These are phyloP conservation scores for Colletotrichum chlorophyti DNA, from an alignment of 2,329 filamentous ascomycete species.

Conservation along the genomic window DNA sequence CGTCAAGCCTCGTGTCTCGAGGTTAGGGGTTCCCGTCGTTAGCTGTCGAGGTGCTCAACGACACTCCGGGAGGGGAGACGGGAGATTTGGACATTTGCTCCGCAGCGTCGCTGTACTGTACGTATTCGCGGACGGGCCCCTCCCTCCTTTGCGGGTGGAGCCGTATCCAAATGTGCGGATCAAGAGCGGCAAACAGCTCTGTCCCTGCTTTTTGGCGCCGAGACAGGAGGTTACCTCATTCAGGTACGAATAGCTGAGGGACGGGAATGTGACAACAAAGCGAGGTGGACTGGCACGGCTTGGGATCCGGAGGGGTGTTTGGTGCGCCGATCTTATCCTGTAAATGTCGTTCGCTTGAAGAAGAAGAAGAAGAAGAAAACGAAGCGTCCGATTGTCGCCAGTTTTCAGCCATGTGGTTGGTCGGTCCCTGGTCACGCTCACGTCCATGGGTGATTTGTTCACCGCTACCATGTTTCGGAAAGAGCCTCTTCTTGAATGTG, in stretches of 20 bases:
- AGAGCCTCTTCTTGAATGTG: neutral
- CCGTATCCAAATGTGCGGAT: neutral
- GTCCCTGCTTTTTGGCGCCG: constrained; percentile 12
- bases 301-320: constrained; percentile 2
- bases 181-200: neutral
- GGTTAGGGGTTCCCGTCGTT: neutral
- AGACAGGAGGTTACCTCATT: constrained; percentile 15
- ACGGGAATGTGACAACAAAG: neutral
- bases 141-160: neutral
- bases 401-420: neutral
- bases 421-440: neutral
- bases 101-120: no score
- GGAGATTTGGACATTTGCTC: no score
- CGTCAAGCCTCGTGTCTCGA: constrained; percentile 7
- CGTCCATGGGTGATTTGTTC: constrained; percentile 9
- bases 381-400: neutral
- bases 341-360: neutral
- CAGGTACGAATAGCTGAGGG: constrained; percentile 4
- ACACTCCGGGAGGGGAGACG: neutral
- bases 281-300: constrained; percentile 1
- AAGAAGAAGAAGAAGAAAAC: no score
- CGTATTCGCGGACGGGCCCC: neutral
- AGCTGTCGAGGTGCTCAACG: neutral
- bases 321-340: constrained; percentile 18
- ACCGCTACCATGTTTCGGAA: constrained; percentile 13